A percentile compares a stretch with the other conserved stretches of the same genome.
Evolutionary conservation across 192 early-diverging fungal species (phyloP).

Genomic region (Pilaira anomala): DNA sequence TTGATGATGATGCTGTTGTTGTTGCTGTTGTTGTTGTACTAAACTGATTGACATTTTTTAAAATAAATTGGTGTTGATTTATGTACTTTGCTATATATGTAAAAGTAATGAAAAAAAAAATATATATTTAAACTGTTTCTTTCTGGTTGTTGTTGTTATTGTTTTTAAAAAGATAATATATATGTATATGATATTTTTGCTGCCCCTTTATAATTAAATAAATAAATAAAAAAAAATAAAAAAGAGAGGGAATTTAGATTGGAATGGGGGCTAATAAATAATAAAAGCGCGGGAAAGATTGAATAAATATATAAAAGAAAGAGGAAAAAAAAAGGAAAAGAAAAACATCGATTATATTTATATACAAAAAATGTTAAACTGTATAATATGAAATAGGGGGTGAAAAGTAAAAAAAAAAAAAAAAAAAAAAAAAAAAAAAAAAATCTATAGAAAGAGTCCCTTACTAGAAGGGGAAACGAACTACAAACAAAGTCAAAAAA

Average conservation of each 20-base stretch:
- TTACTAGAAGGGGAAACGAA: neutral
- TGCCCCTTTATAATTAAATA: neutral
- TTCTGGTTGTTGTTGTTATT: neutral
- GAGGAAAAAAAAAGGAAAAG: neutral
- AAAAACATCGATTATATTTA: neutral
- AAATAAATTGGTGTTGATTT: neutral
- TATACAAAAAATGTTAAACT: too few relatives aligned
- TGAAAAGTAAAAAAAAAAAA: too few relatives aligned
- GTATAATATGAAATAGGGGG: too few relatives aligned
- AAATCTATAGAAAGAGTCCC: slow-evolving; percentile 5
- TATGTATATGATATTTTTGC: slow-evolving; percentile 7
- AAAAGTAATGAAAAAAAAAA: too few relatives aligned
- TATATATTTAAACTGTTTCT: neutral
- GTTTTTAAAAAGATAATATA: neutral
- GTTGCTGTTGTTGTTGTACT: slow-evolving; percentile 5
- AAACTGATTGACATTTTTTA: slow-evolving; percentile 14
- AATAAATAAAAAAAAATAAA: slow-evolving; percentile 14
- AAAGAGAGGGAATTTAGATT: neutral
- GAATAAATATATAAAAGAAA: slow-evolving; percentile 1
- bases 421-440: too few relatives aligned
- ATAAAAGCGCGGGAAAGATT: slow-evolving; percentile 7
- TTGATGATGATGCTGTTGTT: neutral
- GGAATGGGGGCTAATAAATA: too few relatives aligned
- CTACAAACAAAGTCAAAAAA: too few relatives aligned
- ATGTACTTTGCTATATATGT: slow-evolving; percentile 1